phyloP scores from a whole-genome alignment of 2,329 filamentous ascomycete genomes.

The Ophiostoma tasmaniense region DNA sequence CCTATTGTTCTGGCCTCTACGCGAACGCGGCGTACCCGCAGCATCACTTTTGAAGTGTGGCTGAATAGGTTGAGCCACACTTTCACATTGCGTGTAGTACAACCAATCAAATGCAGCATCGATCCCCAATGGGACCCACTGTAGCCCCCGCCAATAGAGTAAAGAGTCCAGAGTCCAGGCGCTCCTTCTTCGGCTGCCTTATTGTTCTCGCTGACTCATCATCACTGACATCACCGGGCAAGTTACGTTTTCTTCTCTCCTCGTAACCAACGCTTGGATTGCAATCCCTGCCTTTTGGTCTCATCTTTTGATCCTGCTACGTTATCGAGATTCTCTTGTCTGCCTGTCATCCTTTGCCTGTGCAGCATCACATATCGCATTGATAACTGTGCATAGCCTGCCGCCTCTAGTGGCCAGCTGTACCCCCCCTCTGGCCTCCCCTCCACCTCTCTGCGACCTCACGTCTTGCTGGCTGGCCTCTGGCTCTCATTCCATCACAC shows the following conservation, averaged over 20 bases:
- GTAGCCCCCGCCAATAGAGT: no score
- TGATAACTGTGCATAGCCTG: slow-evolving; percentile 3
- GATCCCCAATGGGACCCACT: background rate
- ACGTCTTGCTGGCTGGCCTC: background rate
- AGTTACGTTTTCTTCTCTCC: background rate
- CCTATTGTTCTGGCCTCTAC: slow-evolving; percentile 2
- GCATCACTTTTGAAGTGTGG: background rate
- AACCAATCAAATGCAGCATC: background rate
- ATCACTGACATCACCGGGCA: background rate
- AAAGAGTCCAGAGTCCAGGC: background rate
- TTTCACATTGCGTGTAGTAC: background rate
- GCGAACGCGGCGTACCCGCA: background rate
- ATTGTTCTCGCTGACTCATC: background rate
- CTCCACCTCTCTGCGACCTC: background rate
- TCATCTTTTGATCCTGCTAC: slow-evolving; percentile 1
- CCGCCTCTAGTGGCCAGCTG: background rate
- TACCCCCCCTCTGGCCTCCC: background rate
- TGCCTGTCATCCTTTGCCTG: background rate
- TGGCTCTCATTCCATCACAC: background rate
- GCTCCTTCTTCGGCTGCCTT: background rate
- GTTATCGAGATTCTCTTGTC: background rate
- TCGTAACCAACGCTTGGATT: background rate
- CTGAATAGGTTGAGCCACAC: background rate
- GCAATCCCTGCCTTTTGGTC: background rate
- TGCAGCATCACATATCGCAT: background rate